These are phyloP conservation scores for Panellus pusillus DNA, from an alignment of 768 basidiomycete species.

Conservation along the genomic window DNA sequence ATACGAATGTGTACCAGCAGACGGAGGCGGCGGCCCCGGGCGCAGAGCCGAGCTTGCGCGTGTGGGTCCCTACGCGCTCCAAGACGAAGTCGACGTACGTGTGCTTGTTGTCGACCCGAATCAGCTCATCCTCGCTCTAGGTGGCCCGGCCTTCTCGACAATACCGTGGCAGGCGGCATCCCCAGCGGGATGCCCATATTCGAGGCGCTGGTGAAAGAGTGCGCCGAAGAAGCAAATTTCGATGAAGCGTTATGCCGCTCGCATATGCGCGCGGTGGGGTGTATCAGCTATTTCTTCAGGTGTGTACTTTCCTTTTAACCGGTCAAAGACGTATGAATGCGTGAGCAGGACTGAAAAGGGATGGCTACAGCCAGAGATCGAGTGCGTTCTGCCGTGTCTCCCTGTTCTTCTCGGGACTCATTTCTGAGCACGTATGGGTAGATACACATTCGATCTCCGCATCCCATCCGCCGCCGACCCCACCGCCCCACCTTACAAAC, in stretches of 20 bases:
- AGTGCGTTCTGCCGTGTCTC: conserved; percentile 46
- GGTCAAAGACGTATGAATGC: too few species aligned
- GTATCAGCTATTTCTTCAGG: conserved; percentile 82
- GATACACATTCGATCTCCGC: conserved; percentile 82
- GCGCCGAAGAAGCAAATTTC: conserved; percentile 90
- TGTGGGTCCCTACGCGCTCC: conserved; percentile 90
- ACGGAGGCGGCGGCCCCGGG: conserved; percentile 37
- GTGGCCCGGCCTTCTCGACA: conserved; percentile 87
- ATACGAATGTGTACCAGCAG: conserved; percentile 76
- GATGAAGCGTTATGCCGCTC: conserved; percentile 60
- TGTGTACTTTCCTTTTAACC: too few species aligned
- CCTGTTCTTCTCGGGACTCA: neutral
- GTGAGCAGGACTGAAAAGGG: conserved; percentile 57
- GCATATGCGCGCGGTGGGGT: conserved; percentile 61
- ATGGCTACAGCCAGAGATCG: conserved; percentile 86
- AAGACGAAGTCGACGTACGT: conserved; percentile 87
- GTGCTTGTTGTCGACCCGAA: too few species aligned
- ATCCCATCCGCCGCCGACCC: conserved; percentile 57
- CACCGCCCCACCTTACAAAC: conserved; percentile 45
- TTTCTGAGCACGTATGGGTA: conserved; percentile 27
- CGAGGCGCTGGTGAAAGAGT: conserved; percentile 85
- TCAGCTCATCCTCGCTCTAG: too few species aligned
- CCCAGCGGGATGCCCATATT: conserved; percentile 72
- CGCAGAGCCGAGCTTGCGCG: conserved; percentile 43
- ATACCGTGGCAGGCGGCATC: conserved; percentile 91